phyloP scores from a whole-genome alignment of 495 filamentous ascomycete species.

The Lasiosphaeria hispida region DNA sequence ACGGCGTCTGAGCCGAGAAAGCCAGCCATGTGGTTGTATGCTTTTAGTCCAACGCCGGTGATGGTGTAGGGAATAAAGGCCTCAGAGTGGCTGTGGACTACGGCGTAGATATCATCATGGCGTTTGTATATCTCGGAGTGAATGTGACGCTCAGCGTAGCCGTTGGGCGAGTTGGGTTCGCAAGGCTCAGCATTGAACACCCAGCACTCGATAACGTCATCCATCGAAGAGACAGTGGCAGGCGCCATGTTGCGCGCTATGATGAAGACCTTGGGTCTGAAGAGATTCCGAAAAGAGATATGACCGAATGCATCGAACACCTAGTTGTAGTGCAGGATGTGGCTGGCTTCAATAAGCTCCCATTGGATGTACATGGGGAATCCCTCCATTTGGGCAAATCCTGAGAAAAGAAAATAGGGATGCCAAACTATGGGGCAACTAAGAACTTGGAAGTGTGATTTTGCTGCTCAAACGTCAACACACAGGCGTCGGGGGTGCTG shows the following conservation, averaged over 20 bases:
- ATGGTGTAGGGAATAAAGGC: slow-evolving; percentile 48
- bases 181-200: slow-evolving; percentile 41
- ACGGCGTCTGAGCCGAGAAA: slow-evolving; percentile 34
- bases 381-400: not conserved
- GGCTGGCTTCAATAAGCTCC: slow-evolving; percentile 26
- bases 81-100: slow-evolving; percentile 49
- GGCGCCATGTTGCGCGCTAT: slow-evolving; percentile 47
- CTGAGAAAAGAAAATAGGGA: too few relatives aligned
- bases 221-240: slow-evolving; percentile 38
- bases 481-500: too few relatives aligned
- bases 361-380: not conserved
- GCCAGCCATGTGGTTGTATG: slow-evolving; percentile 48
- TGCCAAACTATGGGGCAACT: too few relatives aligned
- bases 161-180: slow-evolving; percentile 27
- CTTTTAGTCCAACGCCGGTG: slow-evolving; percentile 36
- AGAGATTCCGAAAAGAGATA: slow-evolving; percentile 48
- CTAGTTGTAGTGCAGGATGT: slow-evolving; percentile 36
- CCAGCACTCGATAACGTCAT: slow-evolving; percentile 47
- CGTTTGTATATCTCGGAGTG: slow-evolving; percentile 51
- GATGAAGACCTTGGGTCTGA: slow-evolving; percentile 40
- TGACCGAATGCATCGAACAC: slow-evolving; percentile 56
- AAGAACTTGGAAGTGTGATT: too few relatives aligned
- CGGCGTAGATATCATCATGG: slow-evolving; percentile 40
- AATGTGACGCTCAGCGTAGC: slow-evolving; percentile 49
- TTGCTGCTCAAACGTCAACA: too few relatives aligned